Conservation (phyloP, 768 basidiomycete genomes). For the Rhizopogon sp. region DNA sequence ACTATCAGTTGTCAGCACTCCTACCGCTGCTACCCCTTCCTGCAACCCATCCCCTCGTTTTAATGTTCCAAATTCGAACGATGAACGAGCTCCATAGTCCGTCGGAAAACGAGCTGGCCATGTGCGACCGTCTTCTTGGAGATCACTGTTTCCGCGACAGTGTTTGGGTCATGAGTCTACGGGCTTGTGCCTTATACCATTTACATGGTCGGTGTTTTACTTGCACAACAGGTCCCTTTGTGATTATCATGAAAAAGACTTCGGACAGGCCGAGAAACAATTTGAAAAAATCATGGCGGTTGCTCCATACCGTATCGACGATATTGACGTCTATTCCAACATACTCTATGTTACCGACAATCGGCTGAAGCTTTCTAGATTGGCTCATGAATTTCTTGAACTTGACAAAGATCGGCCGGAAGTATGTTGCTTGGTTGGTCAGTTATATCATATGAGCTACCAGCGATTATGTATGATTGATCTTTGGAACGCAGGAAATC, state of each 20-base stretch:
- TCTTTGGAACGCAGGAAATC: constrained; percentile 67
- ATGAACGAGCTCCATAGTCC: constrained; percentile 88
- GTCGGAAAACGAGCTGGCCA: constrained; percentile 75
- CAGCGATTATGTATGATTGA: neutral
- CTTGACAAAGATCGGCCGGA: constrained; percentile 94
- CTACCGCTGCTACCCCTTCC: constrained; percentile 43
- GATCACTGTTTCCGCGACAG: constrained; percentile 75
- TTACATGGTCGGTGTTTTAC: constrained; percentile 62
- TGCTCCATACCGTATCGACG: constrained; percentile 89
- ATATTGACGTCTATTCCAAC: constrained; percentile 94
- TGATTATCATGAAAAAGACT: constrained; percentile 50
- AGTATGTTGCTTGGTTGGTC: constrained; percentile 93
- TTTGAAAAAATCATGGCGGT: constrained; percentile 77
- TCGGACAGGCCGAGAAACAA: constrained; percentile 75
- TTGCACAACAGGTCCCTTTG: neutral
- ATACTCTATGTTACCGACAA: constrained; percentile 95
- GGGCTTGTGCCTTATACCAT: constrained; percentile 86
- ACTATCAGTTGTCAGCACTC: constrained; percentile 37
- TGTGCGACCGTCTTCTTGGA: constrained; percentile 74
- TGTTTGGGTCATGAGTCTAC: constrained; percentile 80
- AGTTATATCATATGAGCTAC: constrained; percentile 16
- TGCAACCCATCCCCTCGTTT: constrained; percentile 47
- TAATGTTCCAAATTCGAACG: constrained; percentile 83
- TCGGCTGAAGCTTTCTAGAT: constrained; percentile 77
- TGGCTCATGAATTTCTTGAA: constrained; percentile 87